phyloP scores from a whole-genome alignment of 2,329 filamentous ascomycete species.

The Paecilomyces niveus region DNA sequence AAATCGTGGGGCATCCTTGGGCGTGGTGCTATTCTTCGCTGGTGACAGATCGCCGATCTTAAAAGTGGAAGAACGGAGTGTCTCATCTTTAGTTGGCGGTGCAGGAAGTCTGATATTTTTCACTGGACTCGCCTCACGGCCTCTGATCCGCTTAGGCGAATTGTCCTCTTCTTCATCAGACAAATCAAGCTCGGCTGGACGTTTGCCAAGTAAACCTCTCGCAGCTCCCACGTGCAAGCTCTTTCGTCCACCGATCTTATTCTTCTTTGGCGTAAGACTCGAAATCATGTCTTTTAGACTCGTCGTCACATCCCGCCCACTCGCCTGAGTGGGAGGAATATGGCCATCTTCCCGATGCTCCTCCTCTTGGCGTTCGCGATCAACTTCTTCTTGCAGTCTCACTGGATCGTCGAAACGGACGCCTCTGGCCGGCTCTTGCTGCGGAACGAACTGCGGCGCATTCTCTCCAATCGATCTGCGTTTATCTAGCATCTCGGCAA shows the following conservation, averaged over 20 bases:
- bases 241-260: conserved; percentile 59
- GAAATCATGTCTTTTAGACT: conserved; percentile 72
- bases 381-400: conserved; percentile 55
- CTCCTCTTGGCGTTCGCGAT: conserved; percentile 55
- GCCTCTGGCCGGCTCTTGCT: conserved; percentile 33
- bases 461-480: conserved; percentile 65
- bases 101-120: conserved; percentile 66
- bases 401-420: conserved; percentile 62
- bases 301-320: conserved; percentile 55
- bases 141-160: conserved; percentile 59
- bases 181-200: conserved; percentile 63
- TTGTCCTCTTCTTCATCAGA: conserved; percentile 51
- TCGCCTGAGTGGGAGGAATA: conserved; percentile 37
- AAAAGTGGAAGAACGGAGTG: conserved; percentile 44
- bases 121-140: conserved; percentile 66
- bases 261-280: conserved; percentile 70
- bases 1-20: conserved; percentile 50
- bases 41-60: conserved; percentile 28
- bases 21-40: conserved; percentile 41
- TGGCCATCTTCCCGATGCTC: conserved; percentile 54
- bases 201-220: conserved; percentile 65
- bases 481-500: conserved; percentile 64
- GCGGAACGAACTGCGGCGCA: conserved; percentile 55
- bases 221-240: conserved; percentile 71
- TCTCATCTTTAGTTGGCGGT: conserved; percentile 61